Evolutionary conservation across 192 early-diverging fungal genomes (phyloP).

Genomic region (Backusella circina): DNA sequence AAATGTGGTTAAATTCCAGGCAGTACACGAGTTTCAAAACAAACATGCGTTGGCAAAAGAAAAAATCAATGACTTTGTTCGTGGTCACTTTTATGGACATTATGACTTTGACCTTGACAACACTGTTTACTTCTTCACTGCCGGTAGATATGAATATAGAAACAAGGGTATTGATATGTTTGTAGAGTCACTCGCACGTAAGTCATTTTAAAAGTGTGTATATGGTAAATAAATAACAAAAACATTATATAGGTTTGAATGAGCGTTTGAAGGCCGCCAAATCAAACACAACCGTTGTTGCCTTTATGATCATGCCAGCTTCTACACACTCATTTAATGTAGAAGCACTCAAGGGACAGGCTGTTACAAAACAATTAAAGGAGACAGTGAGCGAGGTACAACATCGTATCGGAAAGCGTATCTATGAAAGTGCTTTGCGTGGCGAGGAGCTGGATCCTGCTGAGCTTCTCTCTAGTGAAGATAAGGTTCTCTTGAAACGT

Average conservation of each 20-base stretch:
- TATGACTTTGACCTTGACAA: conserved; percentile 95
- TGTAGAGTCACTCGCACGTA: conserved; percentile 87
- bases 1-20: conserved; percentile 95
- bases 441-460: conserved; percentile 71
- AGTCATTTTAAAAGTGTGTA: conserved; percentile 20
- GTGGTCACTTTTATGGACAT: conserved; percentile 97
- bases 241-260: conserved; percentile 64
- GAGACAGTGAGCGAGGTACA: conserved; percentile 89
- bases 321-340: conserved; percentile 89
- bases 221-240: background rate
- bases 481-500: conserved; percentile 87
- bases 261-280: conserved; percentile 73
- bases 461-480: conserved; percentile 77
- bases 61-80: conserved; percentile 94
- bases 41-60: conserved; percentile 91
- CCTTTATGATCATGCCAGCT: conserved; percentile 94
- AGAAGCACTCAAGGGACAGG: conserved; percentile 95
- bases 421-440: conserved; percentile 80
- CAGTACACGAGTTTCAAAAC: conserved; percentile 99
- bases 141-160: conserved; percentile 94
- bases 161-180: conserved; percentile 99
- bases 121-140: conserved; percentile 96
- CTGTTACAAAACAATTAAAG: conserved; percentile 91
- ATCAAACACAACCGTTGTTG: conserved; percentile 90
- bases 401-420: conserved; percentile 73